Evolutionary conservation across 2,329 filamentous ascomycete genomes (phyloP).

Genomic region (Drechslerella dactyloides): DNA sequence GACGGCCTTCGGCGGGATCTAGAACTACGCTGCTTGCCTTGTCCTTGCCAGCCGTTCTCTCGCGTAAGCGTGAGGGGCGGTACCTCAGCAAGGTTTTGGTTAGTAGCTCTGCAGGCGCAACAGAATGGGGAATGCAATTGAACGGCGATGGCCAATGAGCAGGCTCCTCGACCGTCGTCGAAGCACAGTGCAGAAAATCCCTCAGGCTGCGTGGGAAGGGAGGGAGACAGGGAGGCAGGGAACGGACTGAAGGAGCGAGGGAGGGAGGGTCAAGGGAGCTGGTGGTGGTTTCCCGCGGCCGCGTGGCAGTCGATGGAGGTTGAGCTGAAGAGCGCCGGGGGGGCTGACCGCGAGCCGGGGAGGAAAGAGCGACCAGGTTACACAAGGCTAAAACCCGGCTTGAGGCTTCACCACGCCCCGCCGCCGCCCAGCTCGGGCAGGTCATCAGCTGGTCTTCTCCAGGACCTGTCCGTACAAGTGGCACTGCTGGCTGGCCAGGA

Average conservation of each 20-base stretch:
- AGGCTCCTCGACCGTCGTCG: neutral
- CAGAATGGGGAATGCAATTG: neutral
- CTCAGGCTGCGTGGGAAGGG: no score
- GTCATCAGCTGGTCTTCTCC: no score
- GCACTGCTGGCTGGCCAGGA: no score
- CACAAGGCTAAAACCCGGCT: slow-evolving; percentile 25
- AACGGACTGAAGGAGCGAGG: neutral
- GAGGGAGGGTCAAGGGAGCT: neutral
- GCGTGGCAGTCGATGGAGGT: neutral
- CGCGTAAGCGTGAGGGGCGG: neutral
- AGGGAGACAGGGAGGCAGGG: neutral
- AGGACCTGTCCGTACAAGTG: no score
- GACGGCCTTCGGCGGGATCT: slow-evolving; percentile 22
- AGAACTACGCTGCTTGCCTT: slow-evolving; percentile 16
- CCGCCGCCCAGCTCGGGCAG: neutral
- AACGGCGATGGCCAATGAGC: neutral
- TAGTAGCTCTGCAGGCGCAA: neutral
- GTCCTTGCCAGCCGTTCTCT: neutral
- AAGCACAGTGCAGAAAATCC: neutral
- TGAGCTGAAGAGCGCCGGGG: neutral
- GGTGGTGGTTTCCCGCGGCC: no score
- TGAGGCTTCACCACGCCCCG: neutral
- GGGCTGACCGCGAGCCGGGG: slow-evolving; percentile 1
- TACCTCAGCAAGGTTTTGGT: neutral
- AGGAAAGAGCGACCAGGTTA: slow-evolving; percentile 16